These are phyloP conservation scores for Rhodomyrtus tomentosa DNA, from an alignment of 345 rosid species.

Conservation along the genomic window DNA sequence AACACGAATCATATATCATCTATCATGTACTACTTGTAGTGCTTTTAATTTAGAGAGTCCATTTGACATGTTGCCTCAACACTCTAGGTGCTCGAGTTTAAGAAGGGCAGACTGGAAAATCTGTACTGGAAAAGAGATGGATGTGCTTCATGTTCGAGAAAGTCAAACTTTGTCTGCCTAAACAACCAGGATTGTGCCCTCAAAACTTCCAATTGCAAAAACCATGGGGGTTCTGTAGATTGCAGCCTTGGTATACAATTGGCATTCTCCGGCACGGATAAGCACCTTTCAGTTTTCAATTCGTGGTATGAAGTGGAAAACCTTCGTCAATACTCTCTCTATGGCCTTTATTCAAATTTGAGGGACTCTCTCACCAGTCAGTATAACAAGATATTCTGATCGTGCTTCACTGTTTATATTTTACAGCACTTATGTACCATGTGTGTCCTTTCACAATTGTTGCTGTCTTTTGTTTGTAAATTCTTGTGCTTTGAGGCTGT, in stretches of 20 bases:
- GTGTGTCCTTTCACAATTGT: not conserved
- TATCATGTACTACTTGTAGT: not conserved
- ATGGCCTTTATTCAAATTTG: constrained; percentile 72
- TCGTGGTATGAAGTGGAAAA: constrained; percentile 95
- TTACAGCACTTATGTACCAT: not conserved
- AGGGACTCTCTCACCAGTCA: constrained; percentile 57
- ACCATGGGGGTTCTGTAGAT: constrained; percentile 58
- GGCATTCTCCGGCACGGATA: constrained; percentile 96
- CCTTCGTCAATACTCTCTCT: constrained; percentile 86
- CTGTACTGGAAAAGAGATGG: constrained; percentile 95
- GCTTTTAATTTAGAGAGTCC: not conserved
- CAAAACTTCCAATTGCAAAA: constrained; percentile 55
- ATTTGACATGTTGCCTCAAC: not conserved
- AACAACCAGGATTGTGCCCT: constrained; percentile 80
- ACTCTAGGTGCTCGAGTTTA: constrained; percentile 74
- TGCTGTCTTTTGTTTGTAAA: not conserved
- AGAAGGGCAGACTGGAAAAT: constrained; percentile 86
- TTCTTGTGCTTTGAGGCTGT: not conserved
- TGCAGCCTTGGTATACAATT: constrained; percentile 93
- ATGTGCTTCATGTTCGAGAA: constrained; percentile 59
- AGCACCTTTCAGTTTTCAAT: constrained; percentile 70
- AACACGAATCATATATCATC: not conserved
- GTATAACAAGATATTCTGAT: constrained; percentile 51
- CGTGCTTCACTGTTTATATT: not conserved
- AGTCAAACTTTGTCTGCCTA: constrained; percentile 57